Percentiles rank a stretch among this genome's conserved stretches.
Conservation (phyloP, 495 filamentous ascomycete genomes). For the Aspergillus heteromorphus region DNA sequence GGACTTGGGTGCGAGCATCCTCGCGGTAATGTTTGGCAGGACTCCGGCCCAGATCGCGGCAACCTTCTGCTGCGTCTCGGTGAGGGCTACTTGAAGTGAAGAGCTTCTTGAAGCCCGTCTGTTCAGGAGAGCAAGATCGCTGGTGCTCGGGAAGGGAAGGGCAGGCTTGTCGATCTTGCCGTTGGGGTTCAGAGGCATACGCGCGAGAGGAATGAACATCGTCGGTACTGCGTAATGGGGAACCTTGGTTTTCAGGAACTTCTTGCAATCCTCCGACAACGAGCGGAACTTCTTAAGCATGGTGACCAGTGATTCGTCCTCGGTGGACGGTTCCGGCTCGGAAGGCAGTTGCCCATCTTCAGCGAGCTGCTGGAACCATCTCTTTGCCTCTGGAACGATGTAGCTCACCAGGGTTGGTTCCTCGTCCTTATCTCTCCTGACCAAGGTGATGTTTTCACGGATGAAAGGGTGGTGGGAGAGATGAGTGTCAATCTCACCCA, state of each 20-base stretch:
- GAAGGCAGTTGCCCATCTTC: conserved; percentile 10
- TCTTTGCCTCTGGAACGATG: conserved; percentile 73
- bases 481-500: conserved; percentile 88
- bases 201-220: conserved; percentile 71
- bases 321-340: conserved; percentile 11
- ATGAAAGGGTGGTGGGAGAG: conserved; percentile 73
- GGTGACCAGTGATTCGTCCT: conserved; percentile 54
- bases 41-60: conserved; percentile 60
- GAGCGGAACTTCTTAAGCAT: conserved; percentile 58
- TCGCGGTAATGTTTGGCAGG: conserved; percentile 48
- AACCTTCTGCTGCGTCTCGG: conserved; percentile 61
- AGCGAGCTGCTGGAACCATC: conserved; percentile 65
- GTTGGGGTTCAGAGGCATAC: conserved; percentile 87
- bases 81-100: conserved; percentile 36
- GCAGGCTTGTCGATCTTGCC: conserved; percentile 90
- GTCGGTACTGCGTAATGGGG: conserved; percentile 78
- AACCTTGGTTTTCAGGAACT: conserved; percentile 69
- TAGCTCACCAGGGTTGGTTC: conserved; percentile 89
- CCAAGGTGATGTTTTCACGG: conserved; percentile 80
- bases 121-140: conserved; percentile 39
- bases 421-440: conserved; percentile 83
- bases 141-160: conserved; percentile 83
- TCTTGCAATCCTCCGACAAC: conserved; percentile 68
- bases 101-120: conserved; percentile 18
- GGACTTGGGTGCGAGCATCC: conserved; percentile 58